Evolutionary conservation across 768 basidiomycete species (phyloP), one percentile per base, ranked within the genome.

Genomic region (Lanmaoa rubissima): DNA sequence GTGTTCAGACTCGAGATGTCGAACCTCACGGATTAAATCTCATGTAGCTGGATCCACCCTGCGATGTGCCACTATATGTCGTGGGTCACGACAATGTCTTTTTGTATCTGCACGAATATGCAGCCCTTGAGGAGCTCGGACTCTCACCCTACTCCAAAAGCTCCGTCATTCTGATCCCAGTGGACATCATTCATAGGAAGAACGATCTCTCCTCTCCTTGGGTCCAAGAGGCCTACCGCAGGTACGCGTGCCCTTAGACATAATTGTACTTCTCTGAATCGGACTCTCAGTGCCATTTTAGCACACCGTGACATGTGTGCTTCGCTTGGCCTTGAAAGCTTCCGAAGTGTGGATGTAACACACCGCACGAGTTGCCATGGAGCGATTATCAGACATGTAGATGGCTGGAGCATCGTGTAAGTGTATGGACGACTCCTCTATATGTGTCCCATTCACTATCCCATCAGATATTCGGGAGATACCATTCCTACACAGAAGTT

Each of bases 401-500:
- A 88, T 48, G 90, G 74, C 3, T 78, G 74, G 77, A 78, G 77
- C 59, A 68, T 75, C 32, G 74, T 73, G 73, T 75, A 63, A 48
- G 82, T 21, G 19, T 2, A 14, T 35, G 10, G 24, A 4, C 3
- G n/a, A 3, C 32, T 8, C 17, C 38, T 35, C 46, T 5, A 41
- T 34, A 36, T 13, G 8, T 28, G 9, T 28, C 9, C 9, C 28
- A 32, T 28, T 59, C 48, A 59, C 28, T 32, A 6, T 59, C 17
- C 42, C 8, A 39, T 36, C 60, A 96, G 94, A 21, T 98, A 90
- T 67, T 98, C 96, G 4, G 95, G 87, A 6, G 96, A 98, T 69
- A 98, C 95, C 1, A 78, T 81, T 67, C 94, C 96, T 0, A 82
- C 86, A 10, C 75, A 86, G 12, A 77, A 76, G 28, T 76, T 98